Conservation (phyloP, 1,284 basidiomycete species). For the Cryptococcus sp. region DNA sequence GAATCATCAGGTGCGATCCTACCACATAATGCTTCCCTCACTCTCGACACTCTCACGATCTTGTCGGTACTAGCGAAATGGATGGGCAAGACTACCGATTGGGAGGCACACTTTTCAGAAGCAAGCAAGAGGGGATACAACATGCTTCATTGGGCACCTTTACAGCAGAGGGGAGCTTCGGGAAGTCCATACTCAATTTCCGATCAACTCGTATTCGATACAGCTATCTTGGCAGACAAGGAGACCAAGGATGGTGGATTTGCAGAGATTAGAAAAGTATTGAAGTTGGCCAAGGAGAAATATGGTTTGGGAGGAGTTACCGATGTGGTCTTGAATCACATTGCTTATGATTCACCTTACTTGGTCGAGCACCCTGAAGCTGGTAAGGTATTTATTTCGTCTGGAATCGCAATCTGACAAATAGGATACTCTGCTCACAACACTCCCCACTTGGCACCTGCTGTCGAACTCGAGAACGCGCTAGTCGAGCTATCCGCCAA, state of each 20-base stretch:
- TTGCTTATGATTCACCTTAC: slow-evolving; percentile 87
- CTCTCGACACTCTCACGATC: slow-evolving; percentile 78
- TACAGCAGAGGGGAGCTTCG: slow-evolving; percentile 82
- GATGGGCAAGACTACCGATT: slow-evolving; percentile 79
- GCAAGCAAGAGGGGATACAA: slow-evolving; percentile 86
- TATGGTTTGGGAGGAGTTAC: slow-evolving; percentile 83
- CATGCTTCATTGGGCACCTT: slow-evolving; percentile 90
- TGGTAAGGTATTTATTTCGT: slow-evolving; percentile 53
- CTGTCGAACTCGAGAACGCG: slow-evolving; percentile 79
- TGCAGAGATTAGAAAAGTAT: slow-evolving; percentile 54
- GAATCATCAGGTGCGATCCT: slow-evolving; percentile 54
- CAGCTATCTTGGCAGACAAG: slow-evolving; percentile 59
- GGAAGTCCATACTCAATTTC: slow-evolving; percentile 87
- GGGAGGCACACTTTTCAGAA: slow-evolving; percentile 74
- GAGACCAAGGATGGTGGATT: slow-evolving; percentile 54
- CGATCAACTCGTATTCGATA: slow-evolving; percentile 77
- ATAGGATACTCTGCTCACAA: slow-evolving; percentile 82
- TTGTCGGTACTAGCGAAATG: slow-evolving; percentile 90
- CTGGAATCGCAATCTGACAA: slow-evolving; percentile 3
- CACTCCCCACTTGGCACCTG: slow-evolving; percentile 81
- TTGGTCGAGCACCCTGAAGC: slow-evolving; percentile 89
- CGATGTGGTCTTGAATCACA: slow-evolving; percentile 93
- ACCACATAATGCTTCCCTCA: slow-evolving; percentile 49
- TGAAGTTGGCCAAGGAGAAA: slow-evolving; percentile 69
- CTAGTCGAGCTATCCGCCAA: slow-evolving; percentile 72